phyloP scores from a whole-genome alignment of 495 filamentous ascomycete genomes.

The Penicillium chermesinum region DNA sequence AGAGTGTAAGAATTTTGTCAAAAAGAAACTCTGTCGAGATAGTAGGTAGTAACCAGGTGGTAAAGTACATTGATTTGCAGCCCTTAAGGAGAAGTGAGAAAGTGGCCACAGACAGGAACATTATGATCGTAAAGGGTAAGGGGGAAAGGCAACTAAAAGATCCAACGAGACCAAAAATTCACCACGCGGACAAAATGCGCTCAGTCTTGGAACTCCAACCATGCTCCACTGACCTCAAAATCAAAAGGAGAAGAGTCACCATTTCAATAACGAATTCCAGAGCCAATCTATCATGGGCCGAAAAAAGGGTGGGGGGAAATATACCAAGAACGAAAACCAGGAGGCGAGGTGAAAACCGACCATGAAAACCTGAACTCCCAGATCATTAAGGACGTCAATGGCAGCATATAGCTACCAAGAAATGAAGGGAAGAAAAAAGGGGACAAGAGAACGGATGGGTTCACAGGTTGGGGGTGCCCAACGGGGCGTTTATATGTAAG shows the following conservation, averaged over 20 bases:
- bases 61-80: neutral
- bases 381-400: conserved; percentile 5
- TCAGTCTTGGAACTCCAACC: conserved; percentile 38
- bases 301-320: conserved; percentile 9
- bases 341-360: neutral
- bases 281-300: conserved; percentile 16
- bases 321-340: too few species aligned
- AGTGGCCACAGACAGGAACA: conserved; percentile 6
- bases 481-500: too few species aligned
- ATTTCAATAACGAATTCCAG: conserved; percentile 9
- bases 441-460: conserved; percentile 2
- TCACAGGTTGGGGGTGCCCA: neutral
- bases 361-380: conserved; percentile 14
- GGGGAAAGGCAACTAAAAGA: conserved; percentile 6
- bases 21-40: too few species aligned
- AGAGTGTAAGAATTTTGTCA: too few species aligned
- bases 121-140: conserved; percentile 20
- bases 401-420: neutral
- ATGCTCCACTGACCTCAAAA: conserved; percentile 30
- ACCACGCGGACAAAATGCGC: conserved; percentile 26
- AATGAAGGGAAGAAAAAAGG: neutral
- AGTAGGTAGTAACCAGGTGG: neutral
- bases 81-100: neutral
- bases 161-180: conserved; percentile 7
- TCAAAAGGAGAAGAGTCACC: conserved; percentile 10